Base-by-base conservation (phyloP, 2,329 filamentous ascomycete genomes). In the Pseudogymnoascus sp. region DNA sequence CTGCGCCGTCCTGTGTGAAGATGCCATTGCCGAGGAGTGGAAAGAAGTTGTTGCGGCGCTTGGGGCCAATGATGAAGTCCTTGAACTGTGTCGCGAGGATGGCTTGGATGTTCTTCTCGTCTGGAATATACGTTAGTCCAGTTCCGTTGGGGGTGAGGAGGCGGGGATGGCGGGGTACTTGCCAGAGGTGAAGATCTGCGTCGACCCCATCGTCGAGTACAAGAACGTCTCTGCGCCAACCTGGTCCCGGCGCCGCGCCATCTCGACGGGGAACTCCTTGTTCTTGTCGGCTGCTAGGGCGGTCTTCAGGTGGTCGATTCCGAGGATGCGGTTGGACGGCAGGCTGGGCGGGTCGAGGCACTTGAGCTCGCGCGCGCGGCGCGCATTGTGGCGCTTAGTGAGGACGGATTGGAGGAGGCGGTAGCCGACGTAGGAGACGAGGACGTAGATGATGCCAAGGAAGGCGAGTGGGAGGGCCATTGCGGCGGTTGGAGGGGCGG, bases 71-170 rank as follows among this genome's bases (percentile, higher is more conserved):
- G 72, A 60, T 70, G 64, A 79, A 86, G 62, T 84, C 80, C 1
- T 75, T 70, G 64, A 83, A 84, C 19, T 79, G 77, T 0, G 76
- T 76, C 0, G 81, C 78, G 1, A 86, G 75, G 2, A 85, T 75
- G 1, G 82, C 77, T 66, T 84, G 81, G 60, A 85, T 74, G 65
- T 85, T 86, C 11, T 77, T 76, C 61, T 69, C 66, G 55, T 72
- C 71, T 35, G 29, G 8, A 5, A 55, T 16, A 33, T 19, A 10
- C 6, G 49, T 55, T 33, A 55, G 49, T 12, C 5, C 4, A 72
- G 29, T 78, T 74, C 63, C 82, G 65, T 78, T 76, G 0, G 81
- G 81, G 3, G 79, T 74, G 33, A 84, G 74, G 69, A 81, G 73
- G 6, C 77, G 68, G 26, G 70, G 70, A 69, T 81, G 73, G 6